Conservation (phyloP, 345 rosid species). For the Eucalyptus sideroxylon region DNA sequence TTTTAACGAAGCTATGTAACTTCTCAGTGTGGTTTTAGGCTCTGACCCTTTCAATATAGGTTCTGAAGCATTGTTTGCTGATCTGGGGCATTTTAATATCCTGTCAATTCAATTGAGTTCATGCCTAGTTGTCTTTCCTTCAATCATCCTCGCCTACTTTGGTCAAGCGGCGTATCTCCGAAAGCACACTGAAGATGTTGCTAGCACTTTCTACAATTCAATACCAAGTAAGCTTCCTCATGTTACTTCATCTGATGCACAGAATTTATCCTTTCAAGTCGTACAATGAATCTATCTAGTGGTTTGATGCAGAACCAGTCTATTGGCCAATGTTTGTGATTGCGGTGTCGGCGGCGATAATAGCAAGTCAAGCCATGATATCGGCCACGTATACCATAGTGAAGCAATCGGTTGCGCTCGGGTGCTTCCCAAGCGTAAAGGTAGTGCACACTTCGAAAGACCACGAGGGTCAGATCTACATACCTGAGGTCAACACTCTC, state of each 20-base stretch:
- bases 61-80: constrained; percentile 30
- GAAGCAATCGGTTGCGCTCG: constrained; percentile 12
- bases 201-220: constrained; percentile 2
- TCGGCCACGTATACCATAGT: constrained; percentile 18
- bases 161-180: constrained; percentile 21
- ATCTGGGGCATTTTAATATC: constrained; percentile 18
- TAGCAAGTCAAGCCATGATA: constrained; percentile 21
- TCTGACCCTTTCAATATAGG: neutral
- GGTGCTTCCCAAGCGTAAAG: constrained; percentile 16
- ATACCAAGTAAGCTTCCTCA: constrained; percentile 3
- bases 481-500: constrained; percentile 15
- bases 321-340: constrained; percentile 20
- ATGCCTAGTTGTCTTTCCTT: constrained; percentile 6
- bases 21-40: neutral
- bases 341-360: constrained; percentile 12
- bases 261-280: neutral
- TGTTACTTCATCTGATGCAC: neutral
- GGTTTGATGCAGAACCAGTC: neutral
- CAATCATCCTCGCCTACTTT: constrained; percentile 7
- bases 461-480: constrained; percentile 15
- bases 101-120: constrained; percentile 16
- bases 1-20: neutral
- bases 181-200: neutral
- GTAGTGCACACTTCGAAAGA: constrained; percentile 13
- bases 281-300: neutral